A percentile compares a stretch with the other conserved stretches of the same genome.
These are phyloP conservation scores for Exophiala bonariae DNA, from an alignment of 2,329 filamentous ascomycete genomes.

Conservation along the genomic window DNA sequence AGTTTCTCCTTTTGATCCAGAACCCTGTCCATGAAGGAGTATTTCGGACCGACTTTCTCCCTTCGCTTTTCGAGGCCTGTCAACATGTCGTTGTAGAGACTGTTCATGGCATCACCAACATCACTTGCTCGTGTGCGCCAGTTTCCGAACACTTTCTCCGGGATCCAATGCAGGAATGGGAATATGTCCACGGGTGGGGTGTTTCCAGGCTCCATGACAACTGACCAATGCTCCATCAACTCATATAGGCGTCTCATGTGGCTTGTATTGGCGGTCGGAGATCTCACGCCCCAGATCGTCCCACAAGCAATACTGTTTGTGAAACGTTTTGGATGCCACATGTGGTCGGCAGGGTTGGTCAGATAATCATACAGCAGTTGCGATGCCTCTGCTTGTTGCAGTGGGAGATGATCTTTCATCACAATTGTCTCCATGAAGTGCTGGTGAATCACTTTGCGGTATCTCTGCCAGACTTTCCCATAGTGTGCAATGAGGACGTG, in stretches of 20 bases:
- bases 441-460: slow-evolving; percentile 49
- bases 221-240: slow-evolving; percentile 45
- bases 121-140: slow-evolving; percentile 39
- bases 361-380: slow-evolving; percentile 51
- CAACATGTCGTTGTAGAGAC: slow-evolving; percentile 40
- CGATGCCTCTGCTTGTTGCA: slow-evolving; percentile 50
- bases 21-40: slow-evolving; percentile 42
- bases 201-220: slow-evolving; percentile 48
- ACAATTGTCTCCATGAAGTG: slow-evolving; percentile 47
- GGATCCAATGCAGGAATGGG: slow-evolving; percentile 45
- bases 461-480: slow-evolving; percentile 45
- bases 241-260: slow-evolving; percentile 43
- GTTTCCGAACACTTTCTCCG: slow-evolving; percentile 41
- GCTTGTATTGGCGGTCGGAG: slow-evolving; percentile 31
- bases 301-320: slow-evolving; percentile 49
- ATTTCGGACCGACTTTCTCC: slow-evolving; percentile 24
- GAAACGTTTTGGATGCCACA: slow-evolving; percentile 50
- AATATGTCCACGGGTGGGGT: slow-evolving; percentile 53
- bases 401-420: slow-evolving; percentile 38
- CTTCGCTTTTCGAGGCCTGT: slow-evolving; percentile 36
- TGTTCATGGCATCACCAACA: slow-evolving; percentile 43
- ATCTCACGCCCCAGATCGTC: slow-evolving; percentile 39
- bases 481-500: slow-evolving; percentile 52
- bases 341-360: slow-evolving; percentile 41
- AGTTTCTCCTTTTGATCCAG: slow-evolving; percentile 37